Base-by-base conservation (phyloP, 768 basidiomycete genomes). In the Russula earlei region DNA sequence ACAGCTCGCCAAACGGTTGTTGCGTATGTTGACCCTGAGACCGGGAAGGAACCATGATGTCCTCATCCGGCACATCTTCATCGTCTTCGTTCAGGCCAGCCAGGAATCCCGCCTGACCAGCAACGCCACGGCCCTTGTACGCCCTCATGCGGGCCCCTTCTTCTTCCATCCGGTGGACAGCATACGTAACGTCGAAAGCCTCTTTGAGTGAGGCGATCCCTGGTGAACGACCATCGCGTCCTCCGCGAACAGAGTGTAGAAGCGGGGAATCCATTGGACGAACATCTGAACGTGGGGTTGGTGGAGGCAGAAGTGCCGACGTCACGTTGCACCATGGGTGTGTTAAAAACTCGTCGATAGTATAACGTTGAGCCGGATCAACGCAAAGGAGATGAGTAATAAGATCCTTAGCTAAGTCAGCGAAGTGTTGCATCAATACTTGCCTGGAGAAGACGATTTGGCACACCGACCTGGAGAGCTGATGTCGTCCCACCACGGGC, bases 401-500 rank as follows among this genome's bases (percentile, higher is more conserved):
- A 40, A 99, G 76, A 62, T 98, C 94, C 74, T 97, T 98, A 24
- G 91, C 93, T 92, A 65, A 11, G 14, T 27, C n/a, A 0, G 46
- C n/a, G n/a, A n/a, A n/a, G 38, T 14, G 58, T n/a, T 17, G 15
- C 49, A 43, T 42, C 49, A 49, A 52, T 56, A 22, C 65, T 27
- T 64, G 51, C 19, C 33, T 22, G n/a, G 24, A 27, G 10, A 33
- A 52, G 22, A 42, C 10, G n/a, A 37, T 44, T 46, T 9, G 15
- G 19, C 36, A 33, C 19, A 62, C 76, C 37, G 62, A 93, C 92
- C 89, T 55, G 83, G 79, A 58, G 74, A 67, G 58, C 85, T 90
- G 61, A 97, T 91, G 62, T 96, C 89, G 65, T 99, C 95, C 96
- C 96, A 99, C 92, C 97, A 99, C 2, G 96, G 96, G 64, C 91